phyloP scores from a whole-genome alignment of 352 stramenopile species.

The Pythium scleroteichum region DNA sequence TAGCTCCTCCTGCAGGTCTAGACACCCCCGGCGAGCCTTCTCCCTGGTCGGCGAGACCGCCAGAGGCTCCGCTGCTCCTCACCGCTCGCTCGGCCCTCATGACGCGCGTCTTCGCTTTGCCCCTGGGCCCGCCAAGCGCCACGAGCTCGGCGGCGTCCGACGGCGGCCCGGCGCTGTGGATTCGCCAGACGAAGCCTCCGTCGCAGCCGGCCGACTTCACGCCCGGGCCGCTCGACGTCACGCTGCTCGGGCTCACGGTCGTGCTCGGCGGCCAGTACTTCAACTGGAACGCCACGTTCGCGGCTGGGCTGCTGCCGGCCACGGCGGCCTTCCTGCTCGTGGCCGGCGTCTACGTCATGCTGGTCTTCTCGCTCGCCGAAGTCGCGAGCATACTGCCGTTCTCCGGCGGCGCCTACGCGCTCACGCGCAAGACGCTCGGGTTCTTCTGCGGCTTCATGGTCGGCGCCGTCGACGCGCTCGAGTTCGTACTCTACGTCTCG shows the following conservation, averaged over 20 bases:
- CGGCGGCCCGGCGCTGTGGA: conserved; percentile 7
- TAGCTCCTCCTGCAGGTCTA: no score
- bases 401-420: conserved; percentile 30
- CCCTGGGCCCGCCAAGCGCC: neutral
- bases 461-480: conserved; percentile 25
- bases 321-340: conserved; percentile 18
- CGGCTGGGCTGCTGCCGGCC: conserved; percentile 20
- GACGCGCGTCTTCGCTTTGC: neutral
- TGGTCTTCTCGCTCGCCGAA: conserved; percentile 29
- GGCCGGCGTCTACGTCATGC: conserved; percentile 25
- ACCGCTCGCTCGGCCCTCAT: no score
- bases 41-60: neutral
- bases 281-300: conserved; percentile 33
- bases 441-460: conserved; percentile 31
- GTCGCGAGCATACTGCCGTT: conserved; percentile 30
- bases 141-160: conserved; percentile 12
- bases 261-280: conserved; percentile 36
- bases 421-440: conserved; percentile 29
- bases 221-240: conserved; percentile 22
- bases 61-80: no score
- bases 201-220: neutral
- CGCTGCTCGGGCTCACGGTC: conserved; percentile 31
- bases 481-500: conserved; percentile 34
- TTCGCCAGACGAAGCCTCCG: neutral
- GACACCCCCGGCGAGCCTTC: no score